Percentiles rank a stretch among this genome's conserved stretches.
phyloP scores from a whole-genome alignment of 768 basidiomycete species.

The Cytidiella melzeri region DNA sequence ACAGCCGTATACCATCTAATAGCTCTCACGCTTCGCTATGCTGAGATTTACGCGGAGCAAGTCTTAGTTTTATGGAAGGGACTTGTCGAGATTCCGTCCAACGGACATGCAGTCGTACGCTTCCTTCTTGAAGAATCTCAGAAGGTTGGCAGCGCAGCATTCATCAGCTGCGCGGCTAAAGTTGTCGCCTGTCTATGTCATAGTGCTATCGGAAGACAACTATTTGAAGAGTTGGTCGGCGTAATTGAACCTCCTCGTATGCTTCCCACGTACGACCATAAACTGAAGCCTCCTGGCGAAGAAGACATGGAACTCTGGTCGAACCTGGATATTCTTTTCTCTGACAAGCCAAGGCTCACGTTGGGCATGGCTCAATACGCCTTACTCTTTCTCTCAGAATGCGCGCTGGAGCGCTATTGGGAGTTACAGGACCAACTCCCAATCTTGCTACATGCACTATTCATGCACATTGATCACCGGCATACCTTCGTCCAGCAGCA shows the following conservation, averaged over 20 bases:
- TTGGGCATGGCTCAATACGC: constrained; percentile 87
- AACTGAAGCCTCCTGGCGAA: constrained; percentile 51
- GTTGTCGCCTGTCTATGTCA: constrained; percentile 82
- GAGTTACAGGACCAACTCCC: constrained; percentile 66
- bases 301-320: constrained; percentile 75
- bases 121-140: constrained; percentile 87
- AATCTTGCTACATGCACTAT: constrained; percentile 68
- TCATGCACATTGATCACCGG: constrained; percentile 80
- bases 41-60: constrained; percentile 71
- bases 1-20: constrained; percentile 75
- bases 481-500: constrained; percentile 60
- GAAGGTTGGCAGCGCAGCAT: constrained; percentile 72
- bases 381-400: constrained; percentile 75
- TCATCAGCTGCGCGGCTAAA: constrained; percentile 72
- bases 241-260: constrained; percentile 82
- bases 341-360: constrained; percentile 59
- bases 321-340: constrained; percentile 71
- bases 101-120: constrained; percentile 72
- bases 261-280: constrained; percentile 72
- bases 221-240: constrained; percentile 80
- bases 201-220: constrained; percentile 60
- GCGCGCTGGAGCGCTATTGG: constrained; percentile 72
- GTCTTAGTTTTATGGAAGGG: constrained; percentile 74
- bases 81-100: constrained; percentile 65
- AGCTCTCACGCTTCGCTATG: constrained; percentile 73